Percentiles rank a stretch among this genome's conserved stretches.
phyloP scores from a whole-genome alignment of 2,329 filamentous ascomycete genomes.

The Aspergillus ochraceoroseus region DNA sequence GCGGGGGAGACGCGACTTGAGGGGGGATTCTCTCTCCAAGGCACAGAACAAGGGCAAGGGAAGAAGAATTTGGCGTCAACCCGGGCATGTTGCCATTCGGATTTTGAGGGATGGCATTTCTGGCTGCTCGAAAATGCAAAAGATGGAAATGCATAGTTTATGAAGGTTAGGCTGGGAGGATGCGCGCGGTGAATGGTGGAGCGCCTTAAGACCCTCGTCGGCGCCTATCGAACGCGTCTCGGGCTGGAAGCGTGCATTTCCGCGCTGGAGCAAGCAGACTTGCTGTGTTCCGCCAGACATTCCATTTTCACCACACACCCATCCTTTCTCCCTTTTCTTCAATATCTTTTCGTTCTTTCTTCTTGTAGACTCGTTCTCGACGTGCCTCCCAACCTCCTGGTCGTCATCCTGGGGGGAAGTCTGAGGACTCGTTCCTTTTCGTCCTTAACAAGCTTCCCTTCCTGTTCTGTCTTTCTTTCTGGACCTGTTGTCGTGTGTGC shows the following conservation, averaged over 20 bases:
- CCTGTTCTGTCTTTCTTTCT: constrained; percentile 14
- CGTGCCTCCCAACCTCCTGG: constrained; percentile 24
- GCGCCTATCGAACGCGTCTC: constrained; percentile 42
- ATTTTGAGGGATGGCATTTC: no score
- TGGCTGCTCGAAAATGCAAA: no score
- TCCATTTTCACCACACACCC: constrained; percentile 37
- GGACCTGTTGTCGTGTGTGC: constrained; percentile 15
- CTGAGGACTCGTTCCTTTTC: constrained; percentile 20
- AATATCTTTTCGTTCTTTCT: constrained; percentile 25
- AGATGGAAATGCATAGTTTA: constrained; percentile 18
- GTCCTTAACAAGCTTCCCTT: constrained; percentile 16
- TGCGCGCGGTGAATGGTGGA: constrained; percentile 29
- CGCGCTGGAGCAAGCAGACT: constrained; percentile 35
- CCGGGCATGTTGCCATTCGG: no score
- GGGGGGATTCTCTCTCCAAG: not conserved
- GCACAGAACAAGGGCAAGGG: not conserved
- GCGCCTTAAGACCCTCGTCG: constrained; percentile 26
- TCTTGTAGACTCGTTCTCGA: constrained; percentile 23
- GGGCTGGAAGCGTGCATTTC: constrained; percentile 40
- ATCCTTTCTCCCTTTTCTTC: constrained; percentile 22
- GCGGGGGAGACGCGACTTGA: constrained; percentile 20
- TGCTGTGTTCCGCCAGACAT: constrained; percentile 34
- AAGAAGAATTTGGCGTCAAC: constrained; percentile 1
- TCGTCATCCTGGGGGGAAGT: constrained; percentile 18
- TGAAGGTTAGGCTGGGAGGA: constrained; percentile 14